Evolutionary conservation across 1,284 basidiomycete genomes (phyloP).

Genomic region (Melanopsichium pennsylvanicum): DNA sequence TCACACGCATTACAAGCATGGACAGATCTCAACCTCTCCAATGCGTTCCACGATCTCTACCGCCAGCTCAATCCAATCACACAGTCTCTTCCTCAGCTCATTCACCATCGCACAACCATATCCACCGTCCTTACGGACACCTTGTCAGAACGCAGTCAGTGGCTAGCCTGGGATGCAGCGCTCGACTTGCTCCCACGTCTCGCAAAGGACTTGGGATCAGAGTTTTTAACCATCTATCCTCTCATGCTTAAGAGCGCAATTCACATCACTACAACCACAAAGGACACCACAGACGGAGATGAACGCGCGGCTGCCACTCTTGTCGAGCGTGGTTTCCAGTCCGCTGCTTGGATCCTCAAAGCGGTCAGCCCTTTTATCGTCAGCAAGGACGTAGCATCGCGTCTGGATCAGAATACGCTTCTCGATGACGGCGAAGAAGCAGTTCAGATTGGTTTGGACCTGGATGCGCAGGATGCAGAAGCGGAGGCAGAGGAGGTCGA

Average conservation of each 20-base stretch:
- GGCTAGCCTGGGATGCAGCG: conserved; percentile 61
- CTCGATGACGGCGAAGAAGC: conserved; percentile 1
- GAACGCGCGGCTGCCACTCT: conserved; percentile 59
- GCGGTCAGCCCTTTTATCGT: conserved; percentile 54
- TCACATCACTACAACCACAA: conserved; percentile 54
- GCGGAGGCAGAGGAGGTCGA: conserved; percentile 40
- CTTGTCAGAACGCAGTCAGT: conserved; percentile 27
- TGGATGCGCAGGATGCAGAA: conserved; percentile 17
- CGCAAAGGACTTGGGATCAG: conserved; percentile 58
- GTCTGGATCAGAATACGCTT: conserved; percentile 1
- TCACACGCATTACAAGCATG: conserved; percentile 55
- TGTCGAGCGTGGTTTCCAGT: conserved; percentile 62
- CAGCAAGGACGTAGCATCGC: conserved; percentile 22
- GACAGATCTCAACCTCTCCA: conserved; percentile 62
- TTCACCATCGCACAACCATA: conserved; percentile 59
- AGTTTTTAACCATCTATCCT: conserved; percentile 62
- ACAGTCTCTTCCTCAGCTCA: conserved; percentile 58
- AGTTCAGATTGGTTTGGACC: background rate
- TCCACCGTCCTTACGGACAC: conserved; percentile 21
- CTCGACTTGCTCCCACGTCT: conserved; percentile 64
- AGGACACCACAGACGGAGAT: conserved; percentile 55
- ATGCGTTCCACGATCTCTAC: conserved; percentile 57
- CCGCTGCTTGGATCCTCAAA: conserved; percentile 58
- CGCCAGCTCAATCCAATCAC: conserved; percentile 40
- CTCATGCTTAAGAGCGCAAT: conserved; percentile 51